Evolutionary conservation across 768 basidiomycete species (phyloP).

Genomic region (Phlebiopsis gigantea): DNA sequence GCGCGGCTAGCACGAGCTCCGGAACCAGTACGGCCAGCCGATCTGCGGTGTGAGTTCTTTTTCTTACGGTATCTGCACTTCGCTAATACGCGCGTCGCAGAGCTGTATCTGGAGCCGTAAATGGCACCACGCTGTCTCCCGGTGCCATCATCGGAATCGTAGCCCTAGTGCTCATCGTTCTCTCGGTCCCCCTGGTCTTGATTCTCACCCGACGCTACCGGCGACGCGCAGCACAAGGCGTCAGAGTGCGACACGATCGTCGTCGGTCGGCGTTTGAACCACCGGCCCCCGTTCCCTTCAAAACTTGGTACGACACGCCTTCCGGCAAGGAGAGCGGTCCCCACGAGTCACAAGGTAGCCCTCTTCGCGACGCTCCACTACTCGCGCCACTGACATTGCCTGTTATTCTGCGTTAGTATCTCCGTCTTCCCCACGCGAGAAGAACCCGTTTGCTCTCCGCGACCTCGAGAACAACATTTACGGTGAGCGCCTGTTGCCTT

Average conservation of each 20-base stretch:
- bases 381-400: background rate
- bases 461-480: background rate
- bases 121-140: background rate
- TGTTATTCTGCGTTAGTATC: too few species aligned
- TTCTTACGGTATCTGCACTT: too few species aligned
- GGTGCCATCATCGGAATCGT: conserved; percentile 5
- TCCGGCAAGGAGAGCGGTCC: background rate
- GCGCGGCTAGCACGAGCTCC: background rate
- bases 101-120: background rate
- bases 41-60: background rate
- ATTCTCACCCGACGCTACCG: background rate
- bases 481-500: background rate
- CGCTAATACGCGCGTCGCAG: too few species aligned
- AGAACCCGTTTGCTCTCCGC: background rate
- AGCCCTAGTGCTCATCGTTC: background rate
- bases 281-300: background rate
- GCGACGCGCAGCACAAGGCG: background rate
- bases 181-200: background rate
- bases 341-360: background rate
- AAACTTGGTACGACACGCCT: background rate
- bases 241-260: background rate
- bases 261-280: background rate
- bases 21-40: background rate
- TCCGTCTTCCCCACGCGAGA: too few species aligned
- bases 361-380: background rate